Percentiles rank a stretch among this genome's conserved stretches.
Evolutionary conservation across 139 green algal species (phyloP).

Genomic region (Astrephomene gubernaculifera): DNA sequence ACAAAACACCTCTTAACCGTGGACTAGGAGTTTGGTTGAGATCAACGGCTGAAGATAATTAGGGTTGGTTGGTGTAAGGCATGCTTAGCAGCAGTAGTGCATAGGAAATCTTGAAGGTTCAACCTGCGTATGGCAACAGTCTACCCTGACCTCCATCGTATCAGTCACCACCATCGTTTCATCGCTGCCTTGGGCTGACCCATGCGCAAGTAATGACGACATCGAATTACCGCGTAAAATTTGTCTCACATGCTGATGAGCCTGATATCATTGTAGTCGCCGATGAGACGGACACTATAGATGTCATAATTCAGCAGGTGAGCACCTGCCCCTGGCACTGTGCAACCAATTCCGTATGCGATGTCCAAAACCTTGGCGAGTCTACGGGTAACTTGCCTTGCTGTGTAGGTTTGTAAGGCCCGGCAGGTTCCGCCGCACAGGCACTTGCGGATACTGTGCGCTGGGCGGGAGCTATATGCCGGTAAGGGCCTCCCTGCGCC

Average conservation of each 20-base stretch:
- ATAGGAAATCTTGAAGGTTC: no score
- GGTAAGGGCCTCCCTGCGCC: no score
- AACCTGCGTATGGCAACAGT: no score
- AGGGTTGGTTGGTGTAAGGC: no score
- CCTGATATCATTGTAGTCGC: slow-evolving; percentile 9
- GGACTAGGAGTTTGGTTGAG: no score
- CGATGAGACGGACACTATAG: not conserved
- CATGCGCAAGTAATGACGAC: not conserved
- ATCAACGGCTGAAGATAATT: no score
- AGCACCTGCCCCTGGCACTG: not conserved
- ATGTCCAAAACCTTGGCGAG: no score
- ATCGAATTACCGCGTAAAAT: not conserved
- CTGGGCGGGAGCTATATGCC: slow-evolving; percentile 53
- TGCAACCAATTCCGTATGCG: not conserved
- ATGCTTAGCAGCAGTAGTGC: no score
- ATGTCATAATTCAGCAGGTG: not conserved
- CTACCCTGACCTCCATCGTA: no score
- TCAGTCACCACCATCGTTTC: no score
- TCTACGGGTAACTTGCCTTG: not conserved
- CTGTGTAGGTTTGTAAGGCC: slow-evolving; percentile 8
- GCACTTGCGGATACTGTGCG: slow-evolving; percentile 51
- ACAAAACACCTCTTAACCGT: no score
- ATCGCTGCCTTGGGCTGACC: no score
- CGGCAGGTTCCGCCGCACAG: not conserved
- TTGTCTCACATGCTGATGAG: slow-evolving; percentile 13